Conservation (phyloP, 495 filamentous ascomycete genomes). For the Acidiella bohemica region DNA sequence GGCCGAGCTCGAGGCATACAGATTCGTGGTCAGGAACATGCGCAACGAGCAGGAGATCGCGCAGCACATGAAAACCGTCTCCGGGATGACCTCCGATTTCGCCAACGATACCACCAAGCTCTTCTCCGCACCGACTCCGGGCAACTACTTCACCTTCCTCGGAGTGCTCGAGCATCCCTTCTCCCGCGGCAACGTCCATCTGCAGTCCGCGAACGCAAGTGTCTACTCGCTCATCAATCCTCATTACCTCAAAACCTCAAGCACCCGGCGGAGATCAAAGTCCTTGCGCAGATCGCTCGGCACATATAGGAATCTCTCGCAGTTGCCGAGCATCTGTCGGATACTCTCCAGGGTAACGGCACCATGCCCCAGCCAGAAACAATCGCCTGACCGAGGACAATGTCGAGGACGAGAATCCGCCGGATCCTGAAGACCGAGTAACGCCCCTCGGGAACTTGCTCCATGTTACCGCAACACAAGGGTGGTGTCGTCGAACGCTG, state of each 20-base stretch:
- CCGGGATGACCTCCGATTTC: constrained; percentile 1
- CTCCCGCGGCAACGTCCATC: constrained; percentile 16
- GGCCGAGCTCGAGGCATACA: not conserved
- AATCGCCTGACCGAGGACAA: constrained; percentile 4
- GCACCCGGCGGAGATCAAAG: constrained; percentile 7
- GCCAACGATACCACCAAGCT: constrained; percentile 13
- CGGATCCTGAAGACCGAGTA: constrained; percentile 6
- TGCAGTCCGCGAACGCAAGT: constrained; percentile 6
- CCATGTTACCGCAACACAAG: constrained; percentile 29
- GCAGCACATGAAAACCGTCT: constrained; percentile 2
- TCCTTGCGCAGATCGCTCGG: constrained; percentile 4
- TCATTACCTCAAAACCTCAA: constrained; percentile 7
- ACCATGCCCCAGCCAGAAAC: not conserved
- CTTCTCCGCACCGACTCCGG: constrained; percentile 4
- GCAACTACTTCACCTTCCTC: constrained; percentile 14
- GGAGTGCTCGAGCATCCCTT: constrained; percentile 12
- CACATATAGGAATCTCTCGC: constrained; percentile 3
- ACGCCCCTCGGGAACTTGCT: constrained; percentile 16
- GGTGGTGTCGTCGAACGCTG: constrained; percentile 38
- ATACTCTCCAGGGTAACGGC: not conserved
- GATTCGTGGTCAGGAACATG: no score
- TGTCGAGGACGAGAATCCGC: constrained; percentile 4
- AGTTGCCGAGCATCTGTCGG: not conserved
- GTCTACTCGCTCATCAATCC: constrained; percentile 10
- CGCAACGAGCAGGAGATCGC: constrained; percentile 1